A percentile compares a stretch with the other conserved stretches of the same genome.
phyloP scores from a whole-genome alignment of 2,329 filamentous ascomycete genomes.

The Cladosporium sp. region DNA sequence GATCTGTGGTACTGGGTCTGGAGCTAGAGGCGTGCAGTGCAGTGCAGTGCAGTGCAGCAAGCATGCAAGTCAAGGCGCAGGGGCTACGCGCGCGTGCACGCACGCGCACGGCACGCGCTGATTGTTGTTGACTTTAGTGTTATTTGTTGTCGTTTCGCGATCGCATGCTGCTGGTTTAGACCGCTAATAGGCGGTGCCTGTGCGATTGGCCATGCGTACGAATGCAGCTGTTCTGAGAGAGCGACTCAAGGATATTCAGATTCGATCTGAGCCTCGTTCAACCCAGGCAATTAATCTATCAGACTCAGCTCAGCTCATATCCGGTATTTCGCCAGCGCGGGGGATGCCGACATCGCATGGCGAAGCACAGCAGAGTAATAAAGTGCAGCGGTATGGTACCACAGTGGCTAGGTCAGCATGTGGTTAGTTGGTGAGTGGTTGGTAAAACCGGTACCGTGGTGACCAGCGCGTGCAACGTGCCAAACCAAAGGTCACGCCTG shows the following conservation, averaged over 20 bases:
- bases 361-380: neutral
- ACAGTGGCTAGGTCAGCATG: neutral
- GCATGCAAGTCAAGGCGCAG: neutral
- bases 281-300: neutral
- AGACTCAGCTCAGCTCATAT: neutral
- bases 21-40: neutral
- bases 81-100: neutral
- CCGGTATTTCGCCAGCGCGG: neutral
- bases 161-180: neutral
- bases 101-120: neutral
- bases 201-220: neutral
- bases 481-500: neutral
- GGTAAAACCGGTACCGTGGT: neutral
- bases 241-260: neutral
- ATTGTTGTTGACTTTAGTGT: neutral
- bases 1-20: neutral
- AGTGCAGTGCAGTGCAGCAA: neutral
- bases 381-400: neutral
- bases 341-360: neutral
- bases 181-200: neutral
- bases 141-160: neutral
- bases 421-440: neutral
- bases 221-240: neutral
- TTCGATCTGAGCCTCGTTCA: neutral
- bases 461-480: neutral